Conservation (phyloP, 1,284 basidiomycete species). For the Ganoderma lucidum region DNA sequence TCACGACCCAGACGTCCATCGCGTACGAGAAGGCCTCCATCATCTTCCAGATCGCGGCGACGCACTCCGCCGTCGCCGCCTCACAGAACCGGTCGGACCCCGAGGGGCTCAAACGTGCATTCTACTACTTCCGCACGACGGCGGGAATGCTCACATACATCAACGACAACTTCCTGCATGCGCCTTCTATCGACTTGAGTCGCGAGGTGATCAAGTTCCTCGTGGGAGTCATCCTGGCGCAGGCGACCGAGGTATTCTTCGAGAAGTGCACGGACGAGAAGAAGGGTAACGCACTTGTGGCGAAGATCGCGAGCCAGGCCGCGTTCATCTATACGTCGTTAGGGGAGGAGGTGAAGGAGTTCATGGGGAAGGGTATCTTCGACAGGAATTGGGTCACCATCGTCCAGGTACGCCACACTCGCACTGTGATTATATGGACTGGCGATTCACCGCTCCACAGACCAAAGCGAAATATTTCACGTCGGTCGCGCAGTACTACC, state of each 20-base stretch:
- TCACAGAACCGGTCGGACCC: constrained; percentile 86
- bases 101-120: constrained; percentile 95
- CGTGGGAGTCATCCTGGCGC: constrained; percentile 86
- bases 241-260: constrained; percentile 96
- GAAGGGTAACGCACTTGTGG: constrained; percentile 81
- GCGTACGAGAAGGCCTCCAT: constrained; percentile 99
- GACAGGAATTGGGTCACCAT: constrained; percentile 94
- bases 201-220: constrained; percentile 95
- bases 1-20: constrained; percentile 94
- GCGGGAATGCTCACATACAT: constrained; percentile 99
- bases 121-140: constrained; percentile 91
- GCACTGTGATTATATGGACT: not conserved
- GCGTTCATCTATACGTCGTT: constrained; percentile 84
- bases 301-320: constrained; percentile 89
- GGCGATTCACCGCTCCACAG: constrained; percentile 46
- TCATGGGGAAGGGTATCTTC: constrained; percentile 94
- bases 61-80: constrained; percentile 90
- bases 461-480: constrained; percentile 92
- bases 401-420: constrained; percentile 65
- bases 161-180: constrained; percentile 99
- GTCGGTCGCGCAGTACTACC: constrained; percentile 90
- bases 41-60: constrained; percentile 96
- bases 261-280: constrained; percentile 95
- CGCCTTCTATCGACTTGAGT: constrained; percentile 96
- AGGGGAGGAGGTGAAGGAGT: constrained; percentile 93